phyloP scores from a whole-genome alignment of 129 eudicot species.

The Pittosporum tobira region DNA sequence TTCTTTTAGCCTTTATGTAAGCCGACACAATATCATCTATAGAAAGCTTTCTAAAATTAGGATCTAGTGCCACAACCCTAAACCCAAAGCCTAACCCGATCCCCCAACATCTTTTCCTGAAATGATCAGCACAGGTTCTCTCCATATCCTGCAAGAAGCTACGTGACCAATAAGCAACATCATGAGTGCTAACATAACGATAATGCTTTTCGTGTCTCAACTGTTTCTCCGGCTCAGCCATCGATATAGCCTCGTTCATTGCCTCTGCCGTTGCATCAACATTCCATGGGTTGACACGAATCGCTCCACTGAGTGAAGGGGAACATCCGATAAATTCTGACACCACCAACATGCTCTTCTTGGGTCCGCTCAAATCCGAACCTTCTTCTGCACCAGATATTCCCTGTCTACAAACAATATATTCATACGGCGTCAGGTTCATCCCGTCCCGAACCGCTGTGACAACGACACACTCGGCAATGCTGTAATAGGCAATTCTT shows the following conservation, averaged over 20 bases:
- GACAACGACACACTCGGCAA: conserved; percentile 93
- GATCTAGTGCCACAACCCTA: conserved; percentile 76
- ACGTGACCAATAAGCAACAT: conserved; percentile 79
- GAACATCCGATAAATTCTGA: conserved; percentile 93
- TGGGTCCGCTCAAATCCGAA: conserved; percentile 37
- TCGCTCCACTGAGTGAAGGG: conserved; percentile 88
- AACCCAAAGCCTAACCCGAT: conserved; percentile 86
- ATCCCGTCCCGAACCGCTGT: conserved; percentile 87
- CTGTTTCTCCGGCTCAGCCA: conserved; percentile 67
- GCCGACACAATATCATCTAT: conserved; percentile 65
- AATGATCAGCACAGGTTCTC: conserved; percentile 80
- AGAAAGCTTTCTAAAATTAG: conserved; percentile 76
- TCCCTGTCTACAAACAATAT: conserved; percentile 75
- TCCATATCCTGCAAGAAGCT: conserved; percentile 91
- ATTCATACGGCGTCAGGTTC: conserved; percentile 86
- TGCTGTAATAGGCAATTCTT: conserved; percentile 68
- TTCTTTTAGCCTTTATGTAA: conserved; percentile 43
- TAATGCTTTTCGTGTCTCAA: conserved; percentile 83
- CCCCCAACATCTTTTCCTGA: conserved; percentile 76
- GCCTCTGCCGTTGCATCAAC: conserved; percentile 84
- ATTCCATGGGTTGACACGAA: conserved; percentile 86
- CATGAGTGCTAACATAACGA: conserved; percentile 75
- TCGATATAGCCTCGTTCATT: conserved; percentile 75
- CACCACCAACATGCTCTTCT: conserved; percentile 83
- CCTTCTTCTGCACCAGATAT: conserved; percentile 41